Evolutionary conservation across 305 asterid species (phyloP).

Genomic region (Ajuga reptans): DNA sequence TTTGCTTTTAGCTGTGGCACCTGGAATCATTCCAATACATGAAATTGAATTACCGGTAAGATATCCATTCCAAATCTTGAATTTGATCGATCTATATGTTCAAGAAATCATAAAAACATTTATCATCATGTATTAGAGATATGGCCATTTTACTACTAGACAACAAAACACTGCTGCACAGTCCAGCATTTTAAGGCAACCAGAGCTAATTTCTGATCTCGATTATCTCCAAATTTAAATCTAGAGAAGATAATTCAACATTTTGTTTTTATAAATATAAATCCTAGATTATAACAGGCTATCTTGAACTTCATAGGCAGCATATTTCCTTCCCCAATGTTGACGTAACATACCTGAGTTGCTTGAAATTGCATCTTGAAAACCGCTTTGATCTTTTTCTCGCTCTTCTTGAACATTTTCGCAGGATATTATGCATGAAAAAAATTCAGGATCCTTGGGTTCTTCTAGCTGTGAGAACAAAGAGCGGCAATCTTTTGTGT

Average conservation of each 20-base stretch:
- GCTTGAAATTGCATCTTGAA: constrained; percentile 82
- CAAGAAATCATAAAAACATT: not conserved
- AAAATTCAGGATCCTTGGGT: constrained; percentile 11
- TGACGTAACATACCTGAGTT: constrained; percentile 54
- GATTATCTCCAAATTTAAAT: not conserved
- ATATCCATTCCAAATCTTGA: constrained; percentile 9
- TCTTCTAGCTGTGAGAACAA: constrained; percentile 15
- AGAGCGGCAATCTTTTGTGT: constrained; percentile 9
- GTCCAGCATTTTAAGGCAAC: too few species aligned
- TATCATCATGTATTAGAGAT: not conserved
- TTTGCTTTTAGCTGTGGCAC: constrained; percentile 82
- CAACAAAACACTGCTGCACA: too few species aligned
- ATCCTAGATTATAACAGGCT: not conserved
- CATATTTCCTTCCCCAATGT: not conserved
- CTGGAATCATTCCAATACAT: constrained; percentile 35
- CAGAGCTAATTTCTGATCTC: not conserved
- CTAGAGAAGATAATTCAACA: not conserved
- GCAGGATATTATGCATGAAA: constrained; percentile 27
- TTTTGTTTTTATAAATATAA: constrained; percentile 1
- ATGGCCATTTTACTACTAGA: not conserved
- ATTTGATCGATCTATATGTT: not conserved
- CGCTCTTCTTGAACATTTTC: constrained; percentile 72
- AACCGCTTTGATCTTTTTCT: constrained; percentile 77
- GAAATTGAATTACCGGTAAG: constrained; percentile 18
- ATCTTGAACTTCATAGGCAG: not conserved